phyloP scores from a whole-genome alignment of 2,329 filamentous ascomycete genomes.

The Drechmeria coniospora region DNA sequence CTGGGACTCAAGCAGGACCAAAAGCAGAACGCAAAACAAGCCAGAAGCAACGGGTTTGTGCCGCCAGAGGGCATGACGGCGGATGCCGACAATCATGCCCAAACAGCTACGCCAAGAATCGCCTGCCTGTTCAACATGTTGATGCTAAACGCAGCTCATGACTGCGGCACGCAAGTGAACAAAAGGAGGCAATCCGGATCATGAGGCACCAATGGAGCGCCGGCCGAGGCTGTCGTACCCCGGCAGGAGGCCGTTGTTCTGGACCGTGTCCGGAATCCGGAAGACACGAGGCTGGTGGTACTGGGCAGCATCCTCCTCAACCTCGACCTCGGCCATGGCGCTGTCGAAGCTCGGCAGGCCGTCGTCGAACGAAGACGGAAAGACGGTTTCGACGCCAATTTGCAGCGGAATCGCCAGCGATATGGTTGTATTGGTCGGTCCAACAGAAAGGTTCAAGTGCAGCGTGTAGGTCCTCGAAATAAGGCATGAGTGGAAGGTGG shows the following conservation, averaged over 20 bases:
- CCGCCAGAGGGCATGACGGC: no score
- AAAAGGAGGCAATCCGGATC: conserved; percentile 1
- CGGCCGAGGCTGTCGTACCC: conserved; percentile 20
- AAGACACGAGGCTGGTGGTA: conserved; percentile 26
- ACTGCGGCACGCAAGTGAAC: neutral
- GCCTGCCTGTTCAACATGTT: neutral
- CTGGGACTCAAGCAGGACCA: no score
- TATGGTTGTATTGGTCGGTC: conserved; percentile 25
- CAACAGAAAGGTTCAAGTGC: conserved; percentile 27
- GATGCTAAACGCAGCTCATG: neutral
- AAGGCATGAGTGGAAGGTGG: conserved; percentile 44
- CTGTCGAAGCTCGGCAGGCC: conserved; percentile 35
- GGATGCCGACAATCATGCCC: no score
- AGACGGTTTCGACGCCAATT: conserved; percentile 26
- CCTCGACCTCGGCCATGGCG: conserved; percentile 24
- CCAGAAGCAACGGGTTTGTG: no score
- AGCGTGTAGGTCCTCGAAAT: conserved; percentile 38
- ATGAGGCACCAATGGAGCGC: conserved; percentile 12
- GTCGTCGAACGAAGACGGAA: conserved; percentile 13
- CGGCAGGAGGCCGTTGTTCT: conserved; percentile 20
- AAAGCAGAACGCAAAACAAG: no score
- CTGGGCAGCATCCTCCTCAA: conserved; percentile 27
- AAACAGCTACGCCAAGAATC: no score
- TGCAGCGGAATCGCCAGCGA: conserved; percentile 34
- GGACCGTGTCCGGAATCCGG: conserved; percentile 17